phyloP scores from a whole-genome alignment of 306 rosid species.

The Arachis stenosperma region DNA sequence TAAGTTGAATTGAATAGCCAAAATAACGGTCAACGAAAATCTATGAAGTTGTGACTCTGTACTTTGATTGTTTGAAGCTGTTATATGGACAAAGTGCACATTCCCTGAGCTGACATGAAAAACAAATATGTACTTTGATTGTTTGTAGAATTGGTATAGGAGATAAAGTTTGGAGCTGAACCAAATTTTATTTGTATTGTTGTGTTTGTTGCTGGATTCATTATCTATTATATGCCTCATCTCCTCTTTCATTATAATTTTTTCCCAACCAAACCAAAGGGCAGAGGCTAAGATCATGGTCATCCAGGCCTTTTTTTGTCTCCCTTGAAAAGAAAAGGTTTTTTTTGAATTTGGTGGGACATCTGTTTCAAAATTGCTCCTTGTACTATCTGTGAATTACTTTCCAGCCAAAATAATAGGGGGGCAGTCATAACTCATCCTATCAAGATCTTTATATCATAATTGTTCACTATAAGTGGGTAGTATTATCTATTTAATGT shows the following conservation, averaged over 20 bases:
- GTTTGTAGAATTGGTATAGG: neutral
- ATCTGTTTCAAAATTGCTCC: conserved; percentile 4
- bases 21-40: neutral
- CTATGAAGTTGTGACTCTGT: neutral
- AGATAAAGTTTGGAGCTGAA: conserved; percentile 8
- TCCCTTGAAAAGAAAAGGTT: no score
- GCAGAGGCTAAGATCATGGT: no score
- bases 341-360: conserved; percentile 3
- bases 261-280: neutral
- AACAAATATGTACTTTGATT: neutral
- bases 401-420: neutral
- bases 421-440: neutral
- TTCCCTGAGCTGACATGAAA: conserved; percentile 21
- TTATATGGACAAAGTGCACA: neutral
- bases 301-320: no score
- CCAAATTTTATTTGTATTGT: neutral
- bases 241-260: neutral
- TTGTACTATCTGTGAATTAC: neutral
- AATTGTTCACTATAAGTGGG: neutral
- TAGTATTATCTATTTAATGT: conserved; percentile 1
- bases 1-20: neutral
- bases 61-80: neutral
- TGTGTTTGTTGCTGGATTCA: neutral
- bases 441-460: conserved; percentile 10
- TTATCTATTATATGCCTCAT: neutral